Percentiles rank a stretch among this genome's conserved stretches.
Conservation (phyloP, 441 rosid genomes). For the Bocquillonia castaneifolia region DNA sequence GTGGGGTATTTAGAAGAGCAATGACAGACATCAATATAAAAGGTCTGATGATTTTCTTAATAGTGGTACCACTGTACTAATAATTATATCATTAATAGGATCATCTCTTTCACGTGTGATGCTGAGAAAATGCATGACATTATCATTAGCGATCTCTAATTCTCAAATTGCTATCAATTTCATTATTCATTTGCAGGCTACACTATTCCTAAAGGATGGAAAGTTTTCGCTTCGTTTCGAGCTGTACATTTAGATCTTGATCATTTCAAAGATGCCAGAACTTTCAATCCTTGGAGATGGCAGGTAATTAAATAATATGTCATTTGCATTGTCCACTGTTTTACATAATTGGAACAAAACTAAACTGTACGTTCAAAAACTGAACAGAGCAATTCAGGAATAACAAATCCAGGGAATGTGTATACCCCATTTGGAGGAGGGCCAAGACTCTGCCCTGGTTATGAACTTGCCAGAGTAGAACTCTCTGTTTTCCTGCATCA, state of each 20-base stretch:
- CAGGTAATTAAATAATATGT: conserved; percentile 66
- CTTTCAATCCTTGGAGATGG: conserved; percentile 99
- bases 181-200: conserved; percentile 58
- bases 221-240: conserved; percentile 78
- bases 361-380: background rate
- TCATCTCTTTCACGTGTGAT: conserved; percentile 3
- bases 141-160: background rate
- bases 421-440: conserved; percentile 96
- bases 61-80: background rate
- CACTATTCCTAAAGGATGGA: conserved; percentile 90
- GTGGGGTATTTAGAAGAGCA: conserved; percentile 82
- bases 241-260: conserved; percentile 82
- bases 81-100: background rate
- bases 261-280: conserved; percentile 76
- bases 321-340: too few species aligned
- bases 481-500: conserved; percentile 87
- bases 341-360: too few species aligned
- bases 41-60: conserved; percentile 34
- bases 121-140: background rate
- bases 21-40: conserved; percentile 66
- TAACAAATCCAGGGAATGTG: conserved; percentile 41
- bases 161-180: background rate
- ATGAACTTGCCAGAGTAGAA: conserved; percentile 85
- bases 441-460: conserved; percentile 84
- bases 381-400: conserved; percentile 50